A percentile compares a stretch with the other conserved stretches of the same genome.
phyloP scores from a whole-genome alignment of 805 yeast genomes.

The Candida golubevii region DNA sequence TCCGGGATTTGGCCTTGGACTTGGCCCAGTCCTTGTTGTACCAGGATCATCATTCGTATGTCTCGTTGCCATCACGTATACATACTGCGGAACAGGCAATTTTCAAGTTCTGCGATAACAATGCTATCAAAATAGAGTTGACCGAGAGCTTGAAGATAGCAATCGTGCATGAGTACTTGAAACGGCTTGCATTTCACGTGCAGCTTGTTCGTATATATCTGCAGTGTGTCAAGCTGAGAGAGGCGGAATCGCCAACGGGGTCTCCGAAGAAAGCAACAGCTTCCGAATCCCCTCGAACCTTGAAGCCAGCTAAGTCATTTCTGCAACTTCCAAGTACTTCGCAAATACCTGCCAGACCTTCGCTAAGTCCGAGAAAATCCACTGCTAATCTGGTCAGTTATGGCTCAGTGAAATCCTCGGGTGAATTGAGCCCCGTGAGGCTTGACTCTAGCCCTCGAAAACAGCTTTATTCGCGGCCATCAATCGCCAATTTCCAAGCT shows the following conservation, averaged over 20 bases:
- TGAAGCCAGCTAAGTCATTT: conserved; percentile 5
- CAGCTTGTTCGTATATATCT: conserved; percentile 64
- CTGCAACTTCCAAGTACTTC: conserved; percentile 4
- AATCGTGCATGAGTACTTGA: conserved; percentile 47
- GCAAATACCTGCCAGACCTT: not conserved
- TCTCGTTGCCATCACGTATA: conserved; percentile 31
- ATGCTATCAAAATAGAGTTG: conserved; percentile 7
- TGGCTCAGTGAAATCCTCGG: not conserved
- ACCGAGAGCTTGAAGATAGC: conserved; percentile 33
- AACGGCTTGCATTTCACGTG: conserved; percentile 51
- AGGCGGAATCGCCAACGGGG: not conserved
- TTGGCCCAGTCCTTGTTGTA: conserved; percentile 51
- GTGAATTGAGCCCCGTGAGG: not conserved
- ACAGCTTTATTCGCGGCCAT: conserved; percentile 17
- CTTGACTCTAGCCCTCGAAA: conserved; percentile 4
- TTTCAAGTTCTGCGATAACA: conserved; percentile 8
- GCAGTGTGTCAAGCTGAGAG: conserved; percentile 20
- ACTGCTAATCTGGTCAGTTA: not conserved
- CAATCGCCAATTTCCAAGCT: conserved; percentile 20
- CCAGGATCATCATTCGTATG: conserved; percentile 46
- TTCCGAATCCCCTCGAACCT: not conserved
- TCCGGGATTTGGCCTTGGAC: conserved; percentile 18
- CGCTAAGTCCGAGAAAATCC: conserved; percentile 6
- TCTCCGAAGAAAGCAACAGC: conserved; percentile 2
- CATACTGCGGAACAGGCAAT: conserved; percentile 35